Conservation (phyloP, 2,329 filamentous ascomycete species). For the Verruconis gallopava region DNA sequence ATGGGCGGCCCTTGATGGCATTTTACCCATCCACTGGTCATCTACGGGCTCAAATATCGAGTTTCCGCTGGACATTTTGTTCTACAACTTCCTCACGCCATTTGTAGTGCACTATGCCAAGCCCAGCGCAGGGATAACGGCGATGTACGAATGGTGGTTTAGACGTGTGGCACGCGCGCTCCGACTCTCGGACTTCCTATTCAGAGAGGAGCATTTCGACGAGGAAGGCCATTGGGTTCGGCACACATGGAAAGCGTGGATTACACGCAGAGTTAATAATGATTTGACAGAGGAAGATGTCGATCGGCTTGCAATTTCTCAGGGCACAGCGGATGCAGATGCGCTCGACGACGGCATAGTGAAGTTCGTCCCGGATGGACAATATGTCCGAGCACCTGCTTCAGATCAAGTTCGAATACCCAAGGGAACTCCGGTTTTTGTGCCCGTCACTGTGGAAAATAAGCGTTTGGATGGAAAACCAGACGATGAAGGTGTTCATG, state of each 20-base stretch:
- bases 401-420: slow-evolving; percentile 92
- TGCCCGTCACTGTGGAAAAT: slow-evolving; percentile 59
- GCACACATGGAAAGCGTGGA: slow-evolving; percentile 45
- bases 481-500: slow-evolving; percentile 23
- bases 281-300: slow-evolving; percentile 20
- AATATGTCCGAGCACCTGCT: slow-evolving; percentile 81
- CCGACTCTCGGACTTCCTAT: slow-evolving; percentile 82
- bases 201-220: slow-evolving; percentile 66
- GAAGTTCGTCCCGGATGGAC: slow-evolving; percentile 53
- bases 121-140: slow-evolving; percentile 70
- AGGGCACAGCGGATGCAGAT: slow-evolving; percentile 17
- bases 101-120: slow-evolving; percentile 72
- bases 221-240: slow-evolving; percentile 63
- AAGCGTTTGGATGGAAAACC: slow-evolving; percentile 46
- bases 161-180: slow-evolving; percentile 67
- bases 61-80: slow-evolving; percentile 84
- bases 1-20: slow-evolving; percentile 48
- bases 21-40: slow-evolving; percentile 87
- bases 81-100: slow-evolving; percentile 95
- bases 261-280: slow-evolving; percentile 27
- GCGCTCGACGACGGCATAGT: slow-evolving; percentile 19
- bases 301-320: background rate
- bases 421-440: slow-evolving; percentile 69
- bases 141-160: slow-evolving; percentile 95
- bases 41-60: slow-evolving; percentile 86